These are phyloP conservation scores for Scenedesmus sp. DNA, from an alignment of 163 green algal species.

Conservation along the genomic window DNA sequence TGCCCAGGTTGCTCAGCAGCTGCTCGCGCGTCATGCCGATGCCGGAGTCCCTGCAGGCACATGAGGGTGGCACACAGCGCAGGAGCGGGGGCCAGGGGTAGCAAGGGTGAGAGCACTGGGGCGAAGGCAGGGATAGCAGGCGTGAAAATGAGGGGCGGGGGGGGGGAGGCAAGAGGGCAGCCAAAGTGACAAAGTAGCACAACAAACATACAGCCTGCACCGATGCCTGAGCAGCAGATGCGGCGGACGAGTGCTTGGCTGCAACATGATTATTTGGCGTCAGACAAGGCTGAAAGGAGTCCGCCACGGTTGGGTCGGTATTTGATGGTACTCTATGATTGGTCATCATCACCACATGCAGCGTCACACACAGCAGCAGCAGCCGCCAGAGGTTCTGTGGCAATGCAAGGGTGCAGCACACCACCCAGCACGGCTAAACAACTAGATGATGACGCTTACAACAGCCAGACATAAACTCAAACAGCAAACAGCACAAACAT, in stretches of 20 bases:
- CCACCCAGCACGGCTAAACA: too few relatives aligned
- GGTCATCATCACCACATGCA: slow-evolving; percentile 16
- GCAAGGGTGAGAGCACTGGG: too few relatives aligned
- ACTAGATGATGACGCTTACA: too few relatives aligned
- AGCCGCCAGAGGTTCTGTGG: neutral
- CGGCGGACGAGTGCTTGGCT: neutral
- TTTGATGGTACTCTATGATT: slow-evolving; percentile 52
- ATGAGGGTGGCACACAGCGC: neutral
- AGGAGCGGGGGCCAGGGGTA: too few relatives aligned
- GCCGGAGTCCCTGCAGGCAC: slow-evolving; percentile 83
- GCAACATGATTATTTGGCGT: neutral
- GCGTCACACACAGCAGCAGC: too few relatives aligned
- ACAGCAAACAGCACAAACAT: neutral
- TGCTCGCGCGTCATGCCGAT: slow-evolving; percentile 95
- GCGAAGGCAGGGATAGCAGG: too few relatives aligned
- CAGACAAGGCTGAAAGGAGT: slow-evolving; percentile 56
- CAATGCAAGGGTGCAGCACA: neutral
- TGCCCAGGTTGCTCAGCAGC: slow-evolving; percentile 95
- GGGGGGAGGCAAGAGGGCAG: too few relatives aligned
- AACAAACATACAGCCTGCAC: too few relatives aligned
- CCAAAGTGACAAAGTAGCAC: too few relatives aligned
- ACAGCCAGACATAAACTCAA: too few relatives aligned
- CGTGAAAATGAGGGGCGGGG: too few relatives aligned
- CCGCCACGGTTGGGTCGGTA: slow-evolving; percentile 32
- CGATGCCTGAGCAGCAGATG: neutral